A percentile compares a stretch with the other conserved stretches of the same genome.
Conservation (phyloP, 495 filamentous ascomycete genomes). For the Penicillium parvum region DNA sequence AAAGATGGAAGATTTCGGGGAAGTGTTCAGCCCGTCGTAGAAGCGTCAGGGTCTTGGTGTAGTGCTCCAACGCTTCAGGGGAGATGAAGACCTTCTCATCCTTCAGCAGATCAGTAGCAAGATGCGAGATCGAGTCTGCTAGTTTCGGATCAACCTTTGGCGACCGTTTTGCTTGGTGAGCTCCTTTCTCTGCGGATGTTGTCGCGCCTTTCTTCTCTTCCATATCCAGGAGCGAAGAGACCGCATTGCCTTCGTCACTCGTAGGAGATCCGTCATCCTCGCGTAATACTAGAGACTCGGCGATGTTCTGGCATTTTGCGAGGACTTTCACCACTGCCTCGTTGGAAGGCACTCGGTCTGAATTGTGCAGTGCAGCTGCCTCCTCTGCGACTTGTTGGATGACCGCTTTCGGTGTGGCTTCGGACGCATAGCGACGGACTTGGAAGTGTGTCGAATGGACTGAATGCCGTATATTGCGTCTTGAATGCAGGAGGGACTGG, state of each 20-base stretch:
- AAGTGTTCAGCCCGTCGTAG: conserved; percentile 67
- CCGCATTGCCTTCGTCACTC: conserved; percentile 33
- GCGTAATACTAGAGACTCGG: conserved; percentile 29
- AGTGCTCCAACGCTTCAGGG: conserved; percentile 59
- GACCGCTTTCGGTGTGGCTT: conserved; percentile 12
- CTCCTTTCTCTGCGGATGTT: conserved; percentile 8
- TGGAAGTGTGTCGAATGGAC: neutral
- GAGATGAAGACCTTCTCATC: conserved; percentile 82
- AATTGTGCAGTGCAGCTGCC: conserved; percentile 25
- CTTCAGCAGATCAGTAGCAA: conserved; percentile 61
- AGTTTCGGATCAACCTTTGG: conserved; percentile 18
- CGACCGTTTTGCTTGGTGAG: conserved; percentile 7
- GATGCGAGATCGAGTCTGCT: conserved; percentile 45
- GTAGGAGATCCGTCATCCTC: conserved; percentile 16
- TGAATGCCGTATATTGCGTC: conserved; percentile 1
- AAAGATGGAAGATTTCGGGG: conserved; percentile 75
- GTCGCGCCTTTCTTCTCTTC: conserved; percentile 38
- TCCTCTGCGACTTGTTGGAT: conserved; percentile 27
- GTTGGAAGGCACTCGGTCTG: conserved; percentile 37
- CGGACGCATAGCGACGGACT: conserved; percentile 11
- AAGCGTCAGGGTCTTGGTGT: conserved; percentile 66
- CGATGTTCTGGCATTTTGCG: conserved; percentile 41
- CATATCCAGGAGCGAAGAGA: conserved; percentile 49
- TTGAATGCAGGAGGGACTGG: conserved; percentile 17
- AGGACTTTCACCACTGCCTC: conserved; percentile 38